Evolutionary conservation across 305 asterid genomes (phyloP).

Genomic region (Fraxinus greggii): DNA sequence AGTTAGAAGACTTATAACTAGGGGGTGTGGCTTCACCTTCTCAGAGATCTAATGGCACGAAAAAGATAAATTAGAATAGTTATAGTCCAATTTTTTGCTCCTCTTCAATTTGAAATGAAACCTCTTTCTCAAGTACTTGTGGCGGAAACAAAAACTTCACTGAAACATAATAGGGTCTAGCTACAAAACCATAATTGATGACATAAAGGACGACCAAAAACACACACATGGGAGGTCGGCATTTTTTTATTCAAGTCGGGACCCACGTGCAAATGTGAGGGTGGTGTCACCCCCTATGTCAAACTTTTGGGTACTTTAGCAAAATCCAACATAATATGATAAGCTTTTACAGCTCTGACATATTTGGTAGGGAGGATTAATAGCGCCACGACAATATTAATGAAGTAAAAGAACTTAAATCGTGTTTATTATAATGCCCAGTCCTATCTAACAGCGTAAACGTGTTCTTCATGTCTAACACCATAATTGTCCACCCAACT

Average conservation of each 20-base stretch:
- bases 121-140: not conserved
- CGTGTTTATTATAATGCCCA: not conserved
- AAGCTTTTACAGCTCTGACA: not conserved
- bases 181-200: too few species aligned
- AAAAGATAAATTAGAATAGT: not conserved
- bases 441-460: not conserved
- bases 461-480: not conserved
- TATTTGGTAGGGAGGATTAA: not conserved
- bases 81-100: not conserved
- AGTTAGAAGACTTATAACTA: slow-evolving; percentile 69
- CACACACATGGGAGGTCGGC: too few species aligned
- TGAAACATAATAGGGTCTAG: not conserved
- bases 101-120: not conserved
- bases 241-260: too few species aligned
- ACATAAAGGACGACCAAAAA: too few species aligned
- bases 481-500: not conserved
- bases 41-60: slow-evolving; percentile 63
- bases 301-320: too few species aligned
- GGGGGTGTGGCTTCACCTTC: slow-evolving; percentile 93
- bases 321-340: not conserved
- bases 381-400: not conserved
- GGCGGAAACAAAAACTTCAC: not conserved
- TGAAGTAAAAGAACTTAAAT: not conserved
- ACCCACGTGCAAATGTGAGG: too few species aligned
- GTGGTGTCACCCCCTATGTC: too few species aligned